These are phyloP conservation scores for Solanum tarijense DNA, from an alignment of 257 asterid genomes.

Conservation along the genomic window DNA sequence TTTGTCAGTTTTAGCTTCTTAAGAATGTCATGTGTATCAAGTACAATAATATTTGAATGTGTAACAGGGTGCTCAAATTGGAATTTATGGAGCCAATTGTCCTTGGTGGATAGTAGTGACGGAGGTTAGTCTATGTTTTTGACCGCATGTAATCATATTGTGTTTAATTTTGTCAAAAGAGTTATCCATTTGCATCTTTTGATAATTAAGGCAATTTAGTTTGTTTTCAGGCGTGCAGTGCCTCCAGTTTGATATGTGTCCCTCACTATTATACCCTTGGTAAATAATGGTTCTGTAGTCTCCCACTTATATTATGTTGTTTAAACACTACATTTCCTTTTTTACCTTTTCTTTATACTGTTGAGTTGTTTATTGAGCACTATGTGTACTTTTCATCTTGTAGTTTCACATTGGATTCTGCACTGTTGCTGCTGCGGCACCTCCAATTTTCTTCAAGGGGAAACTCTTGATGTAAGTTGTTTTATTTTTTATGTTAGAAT, in stretches of 20 bases:
- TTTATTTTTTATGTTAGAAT: background rate
- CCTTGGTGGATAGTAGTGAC: slow-evolving; percentile 87
- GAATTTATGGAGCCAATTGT: slow-evolving; percentile 78
- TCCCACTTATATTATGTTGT: background rate
- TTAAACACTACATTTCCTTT: slow-evolving; percentile 9
- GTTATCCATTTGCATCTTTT: background rate
- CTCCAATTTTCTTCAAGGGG: slow-evolving; percentile 74
- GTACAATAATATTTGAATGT: background rate
- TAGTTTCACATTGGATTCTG: slow-evolving; percentile 76
- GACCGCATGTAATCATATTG: background rate
- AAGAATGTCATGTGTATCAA: background rate
- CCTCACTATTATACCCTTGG: slow-evolving; percentile 93
- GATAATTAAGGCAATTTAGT: background rate
- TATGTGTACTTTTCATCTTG: slow-evolving; percentile 3
- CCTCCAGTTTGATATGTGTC: slow-evolving; percentile 71
- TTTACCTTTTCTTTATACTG: background rate
- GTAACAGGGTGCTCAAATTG: slow-evolving; percentile 62
- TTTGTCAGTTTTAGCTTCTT: background rate
- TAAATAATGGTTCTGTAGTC: slow-evolving; percentile 13
- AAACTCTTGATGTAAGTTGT: slow-evolving; percentile 68
- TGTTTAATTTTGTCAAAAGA: background rate
- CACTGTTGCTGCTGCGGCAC: slow-evolving; percentile 66
- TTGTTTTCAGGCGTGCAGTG: slow-evolving; percentile 60
- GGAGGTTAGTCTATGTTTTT: slow-evolving; percentile 42
- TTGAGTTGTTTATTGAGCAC: background rate